Evolutionary conservation across 2,329 filamentous ascomycete genomes (phyloP), one percentile per base, ranked within the genome.

Genomic region (Microcyclosporella mali): DNA sequence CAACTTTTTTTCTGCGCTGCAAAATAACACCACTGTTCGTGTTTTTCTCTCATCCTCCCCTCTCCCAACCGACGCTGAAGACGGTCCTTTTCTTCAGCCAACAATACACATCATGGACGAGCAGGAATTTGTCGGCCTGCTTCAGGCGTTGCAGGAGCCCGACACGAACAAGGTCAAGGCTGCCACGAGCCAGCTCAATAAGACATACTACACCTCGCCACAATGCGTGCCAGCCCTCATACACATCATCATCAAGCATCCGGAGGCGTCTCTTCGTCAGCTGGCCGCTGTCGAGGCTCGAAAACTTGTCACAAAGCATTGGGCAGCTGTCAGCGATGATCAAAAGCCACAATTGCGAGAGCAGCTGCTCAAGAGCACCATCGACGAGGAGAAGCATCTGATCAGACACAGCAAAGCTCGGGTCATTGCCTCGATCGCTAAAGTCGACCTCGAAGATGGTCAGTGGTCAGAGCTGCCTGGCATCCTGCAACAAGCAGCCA

Each of bases 241-340:
- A 56, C 88, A 95, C 69, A 82, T 95, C 60, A 77, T 94, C 56
- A 84, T 88, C 57, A 86, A 84, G 45, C 84, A 95, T 67, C 73
- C 81, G 47, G 72, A 75, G 61, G 65, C 77, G 35, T 78, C 82
- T 55, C 75, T 95, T 43, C 84, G 88, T 60, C 92, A 97, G 74
- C 78, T 94, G 53, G 88, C 92, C 40, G 86, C 89, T 40, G 88
- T 97, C 52, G 89, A 97, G 75, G 85, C 85, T 21, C 76, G 88
- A 48, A 84, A 88, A 59, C 76, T 94, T 34, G 84, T 92, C 30
- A 68, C 75, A 55, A 94, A 86, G 73, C 89, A 94, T 72, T 98
- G 92, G 92, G 70, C 79, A 46, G 74, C 78, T 49, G 76, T 94
- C 10, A 70, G 82, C 29, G 76, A 76, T 43, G 78, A 81, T 51